Evolutionary conservation across 1,284 basidiomycete species (phyloP), one percentile per base, ranked within the genome.

Genomic region (Sanghuangporus baumii): DNA sequence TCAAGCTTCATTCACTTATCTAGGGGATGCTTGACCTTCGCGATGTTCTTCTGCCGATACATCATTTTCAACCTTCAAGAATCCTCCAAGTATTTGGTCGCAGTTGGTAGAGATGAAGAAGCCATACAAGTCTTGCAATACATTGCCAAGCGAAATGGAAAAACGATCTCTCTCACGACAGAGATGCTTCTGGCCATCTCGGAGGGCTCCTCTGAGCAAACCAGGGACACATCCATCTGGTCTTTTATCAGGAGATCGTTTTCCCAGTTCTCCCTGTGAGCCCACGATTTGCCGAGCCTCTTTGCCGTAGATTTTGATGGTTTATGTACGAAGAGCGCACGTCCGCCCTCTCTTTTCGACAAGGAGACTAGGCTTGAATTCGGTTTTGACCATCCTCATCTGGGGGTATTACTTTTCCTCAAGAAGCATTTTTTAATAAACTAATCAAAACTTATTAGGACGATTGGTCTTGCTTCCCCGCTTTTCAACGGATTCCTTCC

Each of bases 391-490:
- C 54, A 81, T 84, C 63, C 57, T 79, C 20, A 76, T 83, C 47
- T 87, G 84, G 80, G 81, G 79, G 76, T 78, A 63, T 14, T 18
- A 31, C 18, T 0, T 23, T 67, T 14, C 61, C 54, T 7, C 34
- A 23, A 57, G 2, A 11, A 47, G 50, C 0, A 8, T 18, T 40
- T n/a, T 48, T 52, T 36, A n/a, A 6, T 1, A n/a, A 18, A 18
- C 46, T 43, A 12, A 38, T n/a, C 6, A 46, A 46, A n/a, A 18
- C 3, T 31, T 34, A 57, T 46, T 71, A 78, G 79, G 26, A 69
- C 81, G 31, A 80, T 87, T 60, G 84, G 85, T 26, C 77, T 86
- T 3, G 84, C 84, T 1, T 87, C 84, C 69, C 85, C 86, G 0
- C 74, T 87, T 2, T 85, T 81, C 72, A 82, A 77, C 67, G 69